These are phyloP conservation scores for Echinochloa phyllopogon DNA, from an alignment of 176 grass and related monocot species.

Conservation along the genomic window DNA sequence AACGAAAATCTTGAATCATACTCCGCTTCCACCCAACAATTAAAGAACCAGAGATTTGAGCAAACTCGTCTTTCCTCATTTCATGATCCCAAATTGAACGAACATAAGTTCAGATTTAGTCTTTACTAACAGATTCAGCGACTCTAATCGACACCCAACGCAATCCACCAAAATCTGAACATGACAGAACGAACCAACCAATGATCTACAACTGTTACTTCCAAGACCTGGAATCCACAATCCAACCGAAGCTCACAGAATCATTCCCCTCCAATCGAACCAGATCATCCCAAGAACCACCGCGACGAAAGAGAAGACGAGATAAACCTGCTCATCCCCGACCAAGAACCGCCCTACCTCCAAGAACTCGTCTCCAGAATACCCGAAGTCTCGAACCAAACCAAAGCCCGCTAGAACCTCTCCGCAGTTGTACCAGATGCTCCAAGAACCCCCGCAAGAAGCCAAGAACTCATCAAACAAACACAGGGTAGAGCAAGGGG, in stretches of 20 bases:
- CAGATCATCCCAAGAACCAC: neutral
- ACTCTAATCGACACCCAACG: neutral
- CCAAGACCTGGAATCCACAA: neutral
- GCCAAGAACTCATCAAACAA: neutral
- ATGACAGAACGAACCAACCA: neutral
- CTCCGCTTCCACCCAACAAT: neutral
- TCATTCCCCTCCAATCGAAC: neutral
- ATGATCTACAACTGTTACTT: neutral
- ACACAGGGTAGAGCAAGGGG: neutral
- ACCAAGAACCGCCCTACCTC: neutral
- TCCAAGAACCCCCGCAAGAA: neutral
- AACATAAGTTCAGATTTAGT: neutral
- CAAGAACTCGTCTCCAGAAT: neutral
- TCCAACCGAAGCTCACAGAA: slow-evolving; percentile 8
- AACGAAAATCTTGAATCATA: neutral
- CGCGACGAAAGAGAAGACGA: neutral
- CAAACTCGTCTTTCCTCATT: neutral
- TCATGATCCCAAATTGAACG: neutral
- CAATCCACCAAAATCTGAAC: neutral
- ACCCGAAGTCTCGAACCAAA: neutral
- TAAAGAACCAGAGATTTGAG: neutral
- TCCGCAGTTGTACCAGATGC: neutral
- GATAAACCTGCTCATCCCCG: neutral
- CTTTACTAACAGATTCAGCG: neutral
- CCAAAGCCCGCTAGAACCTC: neutral